Conservation (phyloP, 768 basidiomycete species). For the Auriscalpium microsporum region DNA sequence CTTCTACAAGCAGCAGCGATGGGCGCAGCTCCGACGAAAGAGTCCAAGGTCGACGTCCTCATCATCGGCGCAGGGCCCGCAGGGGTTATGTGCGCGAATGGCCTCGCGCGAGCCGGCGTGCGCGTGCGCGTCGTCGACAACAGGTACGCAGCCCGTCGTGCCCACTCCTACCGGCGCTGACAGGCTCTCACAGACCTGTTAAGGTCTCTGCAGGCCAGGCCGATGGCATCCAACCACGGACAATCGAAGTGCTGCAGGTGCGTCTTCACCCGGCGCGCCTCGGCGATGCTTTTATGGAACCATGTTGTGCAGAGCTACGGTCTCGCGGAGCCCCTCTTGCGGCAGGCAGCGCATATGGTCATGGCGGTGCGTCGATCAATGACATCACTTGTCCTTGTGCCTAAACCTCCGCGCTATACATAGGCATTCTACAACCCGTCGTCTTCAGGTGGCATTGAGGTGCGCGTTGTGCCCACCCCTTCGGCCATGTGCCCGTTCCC, state of each 20-base stretch:
- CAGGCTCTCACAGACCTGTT: conserved; percentile 20
- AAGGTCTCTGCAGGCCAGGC: conserved; percentile 42
- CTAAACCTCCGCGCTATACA: not conserved
- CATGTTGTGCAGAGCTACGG: conserved; percentile 56
- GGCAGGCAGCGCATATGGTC: conserved; percentile 61
- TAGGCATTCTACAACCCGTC: conserved; percentile 74
- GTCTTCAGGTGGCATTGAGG: conserved; percentile 53
- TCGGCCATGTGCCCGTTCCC: not conserved
- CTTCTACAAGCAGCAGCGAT: not conserved
- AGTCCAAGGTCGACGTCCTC: conserved; percentile 48
- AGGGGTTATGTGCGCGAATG: conserved; percentile 65
- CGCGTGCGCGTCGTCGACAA: conserved; percentile 54
- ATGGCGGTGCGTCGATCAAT: conserved; percentile 41
- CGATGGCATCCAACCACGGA: conserved; percentile 48
- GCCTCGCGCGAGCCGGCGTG: conserved; percentile 46
- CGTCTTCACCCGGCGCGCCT: not conserved
- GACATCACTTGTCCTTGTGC: not conserved
- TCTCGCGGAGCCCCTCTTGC: conserved; percentile 53
- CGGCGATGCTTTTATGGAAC: not conserved
- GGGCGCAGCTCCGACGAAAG: conserved; percentile 11
- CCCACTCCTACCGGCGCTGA: not conserved
- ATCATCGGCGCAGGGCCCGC: conserved; percentile 54
- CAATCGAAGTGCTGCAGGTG: conserved; percentile 44
- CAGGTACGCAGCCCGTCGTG: conserved; percentile 25
- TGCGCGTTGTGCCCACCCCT: conserved; percentile 16